Evolutionary conservation across 768 basidiomycete species (phyloP).

Genomic region (Tricholoma sp.): DNA sequence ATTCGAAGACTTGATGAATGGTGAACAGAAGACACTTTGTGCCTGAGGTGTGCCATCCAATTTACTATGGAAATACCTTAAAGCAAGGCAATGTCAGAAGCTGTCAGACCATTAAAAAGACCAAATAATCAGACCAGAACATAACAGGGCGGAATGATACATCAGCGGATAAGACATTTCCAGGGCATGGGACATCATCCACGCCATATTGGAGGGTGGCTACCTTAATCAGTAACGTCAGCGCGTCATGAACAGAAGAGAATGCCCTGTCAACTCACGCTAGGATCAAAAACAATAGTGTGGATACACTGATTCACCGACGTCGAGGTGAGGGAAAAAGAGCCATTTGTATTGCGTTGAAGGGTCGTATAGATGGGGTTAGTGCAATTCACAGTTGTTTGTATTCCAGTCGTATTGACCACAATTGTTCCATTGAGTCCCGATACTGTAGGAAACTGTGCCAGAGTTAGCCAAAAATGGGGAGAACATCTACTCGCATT

Average conservation of each 20-base stretch:
- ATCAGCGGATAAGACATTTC: slow-evolving; percentile 24
- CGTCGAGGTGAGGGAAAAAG: slow-evolving; percentile 36
- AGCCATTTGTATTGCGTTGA: slow-evolving; percentile 12
- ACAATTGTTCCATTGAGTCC: slow-evolving; percentile 49
- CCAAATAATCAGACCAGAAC: slow-evolving; percentile 47
- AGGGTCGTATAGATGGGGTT: slow-evolving; percentile 28
- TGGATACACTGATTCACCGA: slow-evolving; percentile 44
- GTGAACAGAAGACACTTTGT: slow-evolving; percentile 52
- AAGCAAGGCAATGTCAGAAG: slow-evolving; percentile 2
- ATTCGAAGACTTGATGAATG: slow-evolving; percentile 39
- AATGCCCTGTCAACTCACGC: slow-evolving; percentile 16
- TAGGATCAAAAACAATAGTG: slow-evolving; percentile 32
- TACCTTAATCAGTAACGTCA: slow-evolving; percentile 17
- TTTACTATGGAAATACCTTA: slow-evolving; percentile 36
- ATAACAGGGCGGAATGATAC: slow-evolving; percentile 49
- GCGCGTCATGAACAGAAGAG: background rate
- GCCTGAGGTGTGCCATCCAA: slow-evolving; percentile 31
- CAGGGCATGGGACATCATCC: slow-evolving; percentile 26
- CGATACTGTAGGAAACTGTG: slow-evolving; percentile 36
- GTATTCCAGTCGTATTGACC: slow-evolving; percentile 48
- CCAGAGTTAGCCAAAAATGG: background rate
- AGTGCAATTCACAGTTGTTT: slow-evolving; percentile 43
- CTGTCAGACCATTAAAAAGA: background rate
- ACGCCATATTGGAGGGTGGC: slow-evolving; percentile 49
- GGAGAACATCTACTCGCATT: background rate